Conservation (phyloP, 225 moss, liverwort and hornwort genomes). For the Bryum argenteum region DNA sequence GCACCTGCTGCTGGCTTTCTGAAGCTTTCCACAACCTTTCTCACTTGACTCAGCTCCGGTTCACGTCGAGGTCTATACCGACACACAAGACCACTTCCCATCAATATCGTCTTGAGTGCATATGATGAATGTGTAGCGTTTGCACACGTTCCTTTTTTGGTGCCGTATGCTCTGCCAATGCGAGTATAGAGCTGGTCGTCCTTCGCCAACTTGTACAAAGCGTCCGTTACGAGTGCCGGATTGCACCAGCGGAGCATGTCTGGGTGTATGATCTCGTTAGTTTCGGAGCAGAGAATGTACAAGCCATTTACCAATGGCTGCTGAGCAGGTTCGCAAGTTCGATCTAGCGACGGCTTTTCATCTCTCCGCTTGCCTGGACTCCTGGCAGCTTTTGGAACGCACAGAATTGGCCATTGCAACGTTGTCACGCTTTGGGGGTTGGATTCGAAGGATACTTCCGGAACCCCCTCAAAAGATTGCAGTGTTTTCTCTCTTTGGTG, state of each 20-base stretch:
- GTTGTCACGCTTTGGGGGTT: too few relatives aligned
- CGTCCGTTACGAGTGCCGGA: background rate
- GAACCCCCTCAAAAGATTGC: too few relatives aligned
- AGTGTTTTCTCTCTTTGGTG: too few relatives aligned
- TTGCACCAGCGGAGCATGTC: conserved; percentile 4
- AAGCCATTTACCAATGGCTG: background rate
- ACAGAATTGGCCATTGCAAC: too few relatives aligned
- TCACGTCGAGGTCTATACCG: conserved; percentile 19
- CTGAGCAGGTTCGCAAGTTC: too few relatives aligned
- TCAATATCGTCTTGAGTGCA: too few relatives aligned
- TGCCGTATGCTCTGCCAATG: conserved; percentile 24
- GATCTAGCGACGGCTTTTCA: too few relatives aligned
- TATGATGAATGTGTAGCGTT: too few relatives aligned
- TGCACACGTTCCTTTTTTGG: background rate
- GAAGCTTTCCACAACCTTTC: conserved; percentile 22
- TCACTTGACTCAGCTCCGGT: conserved; percentile 26
- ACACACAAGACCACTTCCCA: background rate
- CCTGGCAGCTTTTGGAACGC: too few relatives aligned
- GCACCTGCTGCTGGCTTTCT: conserved; percentile 11
- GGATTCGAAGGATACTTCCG: too few relatives aligned
- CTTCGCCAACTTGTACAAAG: conserved; percentile 9
- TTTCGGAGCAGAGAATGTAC: conserved; percentile 31
- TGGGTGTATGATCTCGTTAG: conserved; percentile 6
- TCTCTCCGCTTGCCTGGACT: too few relatives aligned
- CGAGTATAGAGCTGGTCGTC: background rate